Evolutionary conservation across 2,329 filamentous ascomycete genomes (phyloP), one percentile per base, ranked within the genome.

Genomic region (Xylaria sp.): DNA sequence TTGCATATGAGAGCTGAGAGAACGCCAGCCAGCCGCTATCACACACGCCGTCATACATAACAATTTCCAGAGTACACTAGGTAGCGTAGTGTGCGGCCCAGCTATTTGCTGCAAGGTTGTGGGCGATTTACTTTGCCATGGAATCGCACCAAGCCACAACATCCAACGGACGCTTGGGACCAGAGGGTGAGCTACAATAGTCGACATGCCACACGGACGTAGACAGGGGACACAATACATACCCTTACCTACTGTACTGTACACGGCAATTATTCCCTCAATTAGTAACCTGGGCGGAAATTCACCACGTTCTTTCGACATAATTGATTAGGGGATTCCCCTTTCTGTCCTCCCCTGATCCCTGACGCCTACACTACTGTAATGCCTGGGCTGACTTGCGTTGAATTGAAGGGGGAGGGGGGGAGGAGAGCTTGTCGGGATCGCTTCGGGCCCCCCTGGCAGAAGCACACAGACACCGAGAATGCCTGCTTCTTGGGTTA

Each of bases 221-320:
- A 21, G 40, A 43, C 52, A 40, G 37, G 49, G 49, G 37, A 31
- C 40, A 46, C 43, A 31, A 48, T n/a, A 57, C 53, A 27, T 53
- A 47, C 53, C 59, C 54, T 41, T 54, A 38, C 38, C 58, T 52
- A 38, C 31, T 31, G 29, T 13, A 48, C n/a, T n/a, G n/a, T n/a
- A n/a, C 47, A 25, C 29, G 17, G 25, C 35, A 62, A 59, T 62
- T 62, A 62, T 62, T 64, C 62, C 58, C 58, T 64, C 62, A 64
- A 54, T 61, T 31, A 48, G 54, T 43, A 43, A 46, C 49, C 15
- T 19, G 23, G 47, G 40, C 21, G 44, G 52, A 23, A 38, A 48
- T 40, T 37, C 40, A 23, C 52, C 47, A 61, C 41, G 31, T 48
- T 51, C 46, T 58, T 62, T 58, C n/a, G 52, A 54, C 35, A 31